Percentiles rank a stretch among this genome's conserved stretches.
Conservation (phyloP, 495 filamentous ascomycete species). For the Coniosporium apollinis region DNA sequence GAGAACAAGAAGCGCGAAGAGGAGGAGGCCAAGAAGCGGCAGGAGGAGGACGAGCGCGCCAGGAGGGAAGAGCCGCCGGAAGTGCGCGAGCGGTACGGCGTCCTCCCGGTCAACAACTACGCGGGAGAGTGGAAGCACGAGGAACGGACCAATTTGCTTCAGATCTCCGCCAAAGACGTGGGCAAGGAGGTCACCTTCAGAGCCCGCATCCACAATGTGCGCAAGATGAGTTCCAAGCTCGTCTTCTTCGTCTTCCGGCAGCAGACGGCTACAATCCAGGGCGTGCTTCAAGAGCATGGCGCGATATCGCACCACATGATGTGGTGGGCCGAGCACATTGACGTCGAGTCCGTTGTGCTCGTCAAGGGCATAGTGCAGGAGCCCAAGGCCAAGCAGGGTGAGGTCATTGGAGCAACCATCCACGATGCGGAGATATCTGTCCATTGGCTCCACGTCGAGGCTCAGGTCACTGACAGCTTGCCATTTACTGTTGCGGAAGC, state of each 20-base stretch:
- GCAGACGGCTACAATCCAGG: conserved; percentile 68
- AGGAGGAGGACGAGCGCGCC: conserved; percentile 20
- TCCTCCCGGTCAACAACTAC: conserved; percentile 24
- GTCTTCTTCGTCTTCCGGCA: conserved; percentile 81
- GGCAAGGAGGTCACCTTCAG: conserved; percentile 66
- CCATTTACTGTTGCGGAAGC: conserved; percentile 50
- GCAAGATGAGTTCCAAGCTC: conserved; percentile 81
- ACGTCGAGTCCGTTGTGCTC: conserved; percentile 48
- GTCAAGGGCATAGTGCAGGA: conserved; percentile 25
- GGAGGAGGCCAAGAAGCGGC: conserved; percentile 14
- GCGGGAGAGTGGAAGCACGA: conserved; percentile 24
- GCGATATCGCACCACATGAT: conserved; percentile 40
- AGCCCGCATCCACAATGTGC: conserved; percentile 70
- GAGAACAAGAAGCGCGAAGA: conserved; percentile 16
- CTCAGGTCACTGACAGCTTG: conserved; percentile 36
- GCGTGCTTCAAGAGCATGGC: conserved; percentile 44
- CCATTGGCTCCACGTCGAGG: conserved; percentile 36
- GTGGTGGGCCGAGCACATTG: conserved; percentile 54
- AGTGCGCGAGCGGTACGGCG: conserved; percentile 19
- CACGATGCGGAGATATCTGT: conserved; percentile 25
- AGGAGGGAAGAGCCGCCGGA: conserved; percentile 20
- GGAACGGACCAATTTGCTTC: conserved; percentile 19
- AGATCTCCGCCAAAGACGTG: conserved; percentile 26
- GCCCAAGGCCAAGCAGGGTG: conserved; percentile 32
- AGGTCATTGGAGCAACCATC: conserved; percentile 29